Base-by-base conservation (phyloP, 371 early-diverging fungal species). In the Zychaea mexicana region DNA sequence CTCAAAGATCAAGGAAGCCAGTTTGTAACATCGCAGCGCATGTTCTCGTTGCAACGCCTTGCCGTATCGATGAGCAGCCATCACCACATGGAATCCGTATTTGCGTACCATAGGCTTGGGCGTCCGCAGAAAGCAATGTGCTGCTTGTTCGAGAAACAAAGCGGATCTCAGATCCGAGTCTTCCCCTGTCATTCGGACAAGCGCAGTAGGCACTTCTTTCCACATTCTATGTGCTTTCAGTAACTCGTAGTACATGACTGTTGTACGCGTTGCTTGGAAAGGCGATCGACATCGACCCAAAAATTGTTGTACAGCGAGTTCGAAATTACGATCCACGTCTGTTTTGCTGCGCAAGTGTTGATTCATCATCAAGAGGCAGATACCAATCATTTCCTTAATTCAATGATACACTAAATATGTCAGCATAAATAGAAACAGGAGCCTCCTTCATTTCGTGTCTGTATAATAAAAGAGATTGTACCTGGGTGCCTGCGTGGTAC, bases 351-450 rank as follows among this genome's bases (percentile, higher is more conserved):
- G 79, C 10, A 85, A 65, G 0, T 77, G 71, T 10, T 83, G 82
- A 15, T 88, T 82, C 59, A 84, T 70, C 85, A 97, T 84, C 24
- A 95, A 67, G 27, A 84, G 72, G 68, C 95, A 94, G 0, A 96
- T 68, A 2, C 94, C 96, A 53, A 94, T 86, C 98, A 98, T 97
- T 73, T 98, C 97, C 85, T 89, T 57, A n/a, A n/a, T n/a, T n/a
- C n/a, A n/a, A n/a, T n/a, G n/a, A n/a, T n/a, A n/a, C n/a, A n/a
- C n/a, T n/a, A 26, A 26, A 65, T 53, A 65, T 69, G 61, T 55
- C 68, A 62, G 17, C 60, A 22, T 36, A 36, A 10, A 15, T 36
- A 10, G 15, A 1, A 36, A 10, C 36, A 8, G 36, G 36, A 36
- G 52, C 4, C 6, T 2, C 12, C 39, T 32, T 45, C 2, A n/a